phyloP scores from a whole-genome alignment of 2,329 filamentous ascomycete species.

The Thielaviopsis punctulata region DNA sequence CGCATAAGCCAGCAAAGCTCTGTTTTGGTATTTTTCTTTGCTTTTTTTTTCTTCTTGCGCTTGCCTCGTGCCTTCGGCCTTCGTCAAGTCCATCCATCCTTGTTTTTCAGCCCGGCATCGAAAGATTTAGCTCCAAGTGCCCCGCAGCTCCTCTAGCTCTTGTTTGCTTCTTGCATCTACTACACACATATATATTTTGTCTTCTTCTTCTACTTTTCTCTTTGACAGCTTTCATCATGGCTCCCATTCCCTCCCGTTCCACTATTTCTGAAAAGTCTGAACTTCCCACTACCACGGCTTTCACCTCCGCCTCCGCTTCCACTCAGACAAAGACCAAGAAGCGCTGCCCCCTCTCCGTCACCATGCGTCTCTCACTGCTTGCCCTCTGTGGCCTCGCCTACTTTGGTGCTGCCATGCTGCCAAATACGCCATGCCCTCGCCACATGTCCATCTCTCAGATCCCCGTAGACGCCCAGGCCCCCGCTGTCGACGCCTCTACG shows the following conservation, averaged over 20 bases:
- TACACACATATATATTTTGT: neutral
- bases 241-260: neutral
- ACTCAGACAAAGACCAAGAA: neutral
- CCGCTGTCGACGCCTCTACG: slow-evolving; percentile 1
- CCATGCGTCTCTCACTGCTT: slow-evolving; percentile 7
- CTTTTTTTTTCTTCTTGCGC: too few species aligned
- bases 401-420: slow-evolving; percentile 1
- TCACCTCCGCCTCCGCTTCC: neutral
- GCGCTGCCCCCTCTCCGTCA: slow-evolving; percentile 1
- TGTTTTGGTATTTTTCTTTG: neutral
- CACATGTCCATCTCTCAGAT: neutral
- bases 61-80: neutral
- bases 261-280: neutral
- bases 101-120: neutral
- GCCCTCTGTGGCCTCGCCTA: slow-evolving; percentile 7
- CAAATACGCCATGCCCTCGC: neutral
- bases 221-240: neutral
- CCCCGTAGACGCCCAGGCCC: neutral
- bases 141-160: neutral
- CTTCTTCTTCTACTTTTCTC: neutral
- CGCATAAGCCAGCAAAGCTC: neutral
- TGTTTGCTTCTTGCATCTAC: neutral
- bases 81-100: neutral
- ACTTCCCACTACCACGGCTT: neutral
- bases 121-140: neutral